Base-by-base conservation (phyloP, 2,329 filamentous ascomycete genomes). In the Thelonectria discophora region DNA sequence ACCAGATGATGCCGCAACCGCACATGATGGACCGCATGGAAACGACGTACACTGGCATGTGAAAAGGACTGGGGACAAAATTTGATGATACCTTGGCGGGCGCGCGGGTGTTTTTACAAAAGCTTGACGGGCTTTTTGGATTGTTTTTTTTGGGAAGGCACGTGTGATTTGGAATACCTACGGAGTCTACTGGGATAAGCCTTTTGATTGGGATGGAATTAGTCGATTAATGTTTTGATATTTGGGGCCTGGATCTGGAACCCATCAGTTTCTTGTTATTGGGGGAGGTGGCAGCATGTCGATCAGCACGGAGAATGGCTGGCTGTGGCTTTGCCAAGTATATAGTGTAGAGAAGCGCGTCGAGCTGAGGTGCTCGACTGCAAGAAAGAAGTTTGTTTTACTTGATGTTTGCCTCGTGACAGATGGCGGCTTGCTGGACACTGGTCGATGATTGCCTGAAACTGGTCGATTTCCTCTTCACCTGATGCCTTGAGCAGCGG, bases 11-110 rank as follows among this genome's bases (percentile, higher is more conserved):
- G 34, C 15, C 64, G 6, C 62, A 58, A 30, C 58, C 60, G 24
- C 32, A 34, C 57, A 62, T 71, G 58, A 63, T 68, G 42, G 61
- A 70, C 27, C 65, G 65, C 32, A 67, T 72, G 68, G 69, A 72
- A 32, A 48, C 69, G 24, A 69, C 69, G 34, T 72, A 63, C 60
- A 65, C 66, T 62, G 32, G 32, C 13, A 68, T 69, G 40, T 69
- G 24, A 55, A 65, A 34, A 11, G 32, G 51, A 58, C 47, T 21
- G 32, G 42, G 30, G 21, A 55, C 50, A 58, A 57, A 60, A 63
- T 37, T 47, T 65, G 61, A 68, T 65, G 65, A 71, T 69, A 68
- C 63, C 65, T 57, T 5, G 42, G 42, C 42, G 48, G 61, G 55
- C 20, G 39, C 17, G 59, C 40, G 47, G 54, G 51, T 68, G 55